Percentiles rank a stretch among this genome's conserved stretches.
Evolutionary conservation across 202 grass and related monocot genomes (phyloP).

Genomic region (Elaeis oleifera): DNA sequence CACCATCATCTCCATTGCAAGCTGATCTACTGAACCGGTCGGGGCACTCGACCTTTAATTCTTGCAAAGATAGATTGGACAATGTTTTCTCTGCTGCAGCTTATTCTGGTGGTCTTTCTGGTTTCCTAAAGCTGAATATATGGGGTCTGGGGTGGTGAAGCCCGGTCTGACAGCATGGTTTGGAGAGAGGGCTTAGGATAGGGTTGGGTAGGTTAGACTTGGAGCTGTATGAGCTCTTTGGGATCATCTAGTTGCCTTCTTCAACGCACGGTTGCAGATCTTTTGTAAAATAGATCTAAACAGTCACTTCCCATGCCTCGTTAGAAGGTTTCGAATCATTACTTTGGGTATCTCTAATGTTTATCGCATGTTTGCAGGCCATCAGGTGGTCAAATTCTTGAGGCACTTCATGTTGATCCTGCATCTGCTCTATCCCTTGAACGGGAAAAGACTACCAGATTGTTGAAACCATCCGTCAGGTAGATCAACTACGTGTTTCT

Average conservation of each 20-base stretch:
- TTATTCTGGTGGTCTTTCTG: slow-evolving; percentile 27
- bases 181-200: slow-evolving; percentile 31
- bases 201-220: slow-evolving; percentile 25
- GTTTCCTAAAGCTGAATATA: slow-evolving; percentile 30
- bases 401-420: slow-evolving; percentile 96
- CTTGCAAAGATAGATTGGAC: slow-evolving; percentile 74
- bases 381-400: slow-evolving; percentile 75
- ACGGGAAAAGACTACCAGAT: slow-evolving; percentile 84
- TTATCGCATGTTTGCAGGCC: slow-evolving; percentile 49
- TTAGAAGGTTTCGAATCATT: slow-evolving; percentile 19
- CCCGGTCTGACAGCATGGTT: slow-evolving; percentile 24
- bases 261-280: slow-evolving; percentile 22
- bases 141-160: slow-evolving; percentile 22
- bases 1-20: slow-evolving; percentile 88
- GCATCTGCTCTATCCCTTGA: slow-evolving; percentile 82
- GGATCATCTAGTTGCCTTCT: slow-evolving; percentile 13
- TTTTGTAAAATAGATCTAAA: slow-evolving; percentile 18
- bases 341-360: slow-evolving; percentile 15
- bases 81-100: slow-evolving; percentile 46
- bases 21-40: slow-evolving; percentile 66
- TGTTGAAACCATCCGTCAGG: slow-evolving; percentile 60
- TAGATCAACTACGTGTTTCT: slow-evolving; percentile 34
- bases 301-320: slow-evolving; percentile 23
- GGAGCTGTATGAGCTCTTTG: slow-evolving; percentile 13
- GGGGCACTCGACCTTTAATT: slow-evolving; percentile 85